Evolutionary conservation across 306 rosid species (phyloP).

Genomic region (Cucurbita ficifolia): DNA sequence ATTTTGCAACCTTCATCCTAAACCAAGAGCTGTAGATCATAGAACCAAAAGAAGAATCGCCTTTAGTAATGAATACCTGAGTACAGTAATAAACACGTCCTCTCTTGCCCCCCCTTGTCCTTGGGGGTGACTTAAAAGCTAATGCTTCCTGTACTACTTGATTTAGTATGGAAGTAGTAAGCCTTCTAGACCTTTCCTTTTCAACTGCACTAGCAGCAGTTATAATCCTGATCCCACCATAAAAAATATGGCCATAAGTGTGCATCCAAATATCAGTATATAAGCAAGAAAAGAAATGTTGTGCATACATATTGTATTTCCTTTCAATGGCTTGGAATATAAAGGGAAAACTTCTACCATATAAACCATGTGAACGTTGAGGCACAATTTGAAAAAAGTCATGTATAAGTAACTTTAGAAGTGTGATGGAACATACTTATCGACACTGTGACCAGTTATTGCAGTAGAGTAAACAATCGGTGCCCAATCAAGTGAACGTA

Average conservation of each 20-base stretch:
- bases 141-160: slow-evolving; percentile 79
- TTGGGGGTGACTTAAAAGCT: slow-evolving; percentile 90
- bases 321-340: neutral
- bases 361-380: neutral
- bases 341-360: neutral
- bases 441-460: slow-evolving; percentile 68
- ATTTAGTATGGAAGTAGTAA: slow-evolving; percentile 71
- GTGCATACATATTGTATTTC: neutral
- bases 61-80: slow-evolving; percentile 31
- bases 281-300: neutral
- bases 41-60: neutral
- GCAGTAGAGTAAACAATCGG: slow-evolving; percentile 90
- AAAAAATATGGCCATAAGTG: slow-evolving; percentile 1
- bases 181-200: slow-evolving; percentile 90
- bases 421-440: slow-evolving; percentile 47
- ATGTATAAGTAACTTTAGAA: neutral
- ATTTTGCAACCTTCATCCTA: neutral
- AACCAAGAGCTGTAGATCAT: neutral
- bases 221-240: slow-evolving; percentile 52
- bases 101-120: slow-evolving; percentile 79
- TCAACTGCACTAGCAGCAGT: slow-evolving; percentile 75
- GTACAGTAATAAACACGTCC: slow-evolving; percentile 95
- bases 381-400: neutral
- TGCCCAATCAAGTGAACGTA: slow-evolving; percentile 75
- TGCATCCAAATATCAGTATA: neutral